Conservation (phyloP, 768 basidiomycete genomes). For the Hygrophorus pudorinus region DNA sequence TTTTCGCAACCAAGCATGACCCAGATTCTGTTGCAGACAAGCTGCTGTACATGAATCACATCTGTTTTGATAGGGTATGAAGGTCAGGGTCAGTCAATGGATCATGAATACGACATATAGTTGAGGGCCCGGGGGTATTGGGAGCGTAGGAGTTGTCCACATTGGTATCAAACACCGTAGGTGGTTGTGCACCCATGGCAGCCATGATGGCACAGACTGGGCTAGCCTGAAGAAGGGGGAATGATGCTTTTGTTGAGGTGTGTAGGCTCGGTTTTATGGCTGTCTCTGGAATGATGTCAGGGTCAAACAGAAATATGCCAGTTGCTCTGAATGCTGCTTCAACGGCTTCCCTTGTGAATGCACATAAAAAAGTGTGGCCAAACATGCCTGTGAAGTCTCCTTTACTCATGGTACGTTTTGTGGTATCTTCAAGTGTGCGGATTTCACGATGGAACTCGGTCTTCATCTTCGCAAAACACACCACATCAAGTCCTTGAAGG, state of each 20-base stretch:
- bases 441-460: no score
- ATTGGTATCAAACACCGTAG: not conserved
- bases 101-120: slow-evolving; percentile 1
- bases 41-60: slow-evolving; percentile 9
- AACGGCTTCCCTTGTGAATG: slow-evolving; percentile 20
- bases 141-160: not conserved
- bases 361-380: slow-evolving; percentile 13
- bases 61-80: slow-evolving; percentile 15
- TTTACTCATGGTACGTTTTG: slow-evolving; percentile 12
- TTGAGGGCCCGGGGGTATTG: not conserved
- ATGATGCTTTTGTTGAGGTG: slow-evolving; percentile 16
- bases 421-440: no score
- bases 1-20: slow-evolving; percentile 12
- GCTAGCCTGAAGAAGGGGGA: slow-evolving; percentile 18
- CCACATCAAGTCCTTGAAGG: no score
- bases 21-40: slow-evolving; percentile 13
- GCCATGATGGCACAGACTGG: slow-evolving; percentile 9
- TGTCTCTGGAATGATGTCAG: slow-evolving; percentile 13
- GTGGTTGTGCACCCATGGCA: not conserved
- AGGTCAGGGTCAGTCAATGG: slow-evolving; percentile 9
- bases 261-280: slow-evolving; percentile 20
- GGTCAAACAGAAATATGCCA: slow-evolving; percentile 21
- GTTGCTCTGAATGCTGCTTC: slow-evolving; percentile 21
- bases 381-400: slow-evolving; percentile 19
- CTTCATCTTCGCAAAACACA: no score